Percentiles rank a stretch among this genome's conserved stretches.
phyloP scores from a whole-genome alignment of 768 basidiomycete species.

The Mycena albidolilacea region DNA sequence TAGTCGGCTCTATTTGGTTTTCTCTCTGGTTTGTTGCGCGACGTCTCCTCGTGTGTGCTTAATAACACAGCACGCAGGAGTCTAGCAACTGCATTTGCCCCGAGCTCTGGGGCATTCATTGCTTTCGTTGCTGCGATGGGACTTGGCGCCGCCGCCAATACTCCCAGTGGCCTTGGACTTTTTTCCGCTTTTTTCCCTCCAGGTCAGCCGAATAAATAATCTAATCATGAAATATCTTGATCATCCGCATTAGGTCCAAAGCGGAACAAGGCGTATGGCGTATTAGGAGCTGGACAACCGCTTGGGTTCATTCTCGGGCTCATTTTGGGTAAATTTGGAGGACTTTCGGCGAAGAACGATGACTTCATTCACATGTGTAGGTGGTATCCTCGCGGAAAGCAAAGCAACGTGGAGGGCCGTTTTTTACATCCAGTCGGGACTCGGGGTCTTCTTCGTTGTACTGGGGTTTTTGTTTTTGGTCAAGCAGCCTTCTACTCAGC shows the following conservation, averaged over 20 bases:
- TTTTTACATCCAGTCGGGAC: slow-evolving; percentile 52
- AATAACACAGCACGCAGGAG: slow-evolving; percentile 40
- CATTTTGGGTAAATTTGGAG: slow-evolving; percentile 45
- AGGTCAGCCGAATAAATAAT: background rate
- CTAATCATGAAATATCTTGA: background rate
- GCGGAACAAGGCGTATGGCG: slow-evolving; percentile 50
- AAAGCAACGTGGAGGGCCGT: slow-evolving; percentile 50
- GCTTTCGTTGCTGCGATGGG: slow-evolving; percentile 50
- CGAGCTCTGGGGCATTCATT: slow-evolving; percentile 47
- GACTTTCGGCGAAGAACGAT: background rate
- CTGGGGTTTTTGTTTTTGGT: slow-evolving; percentile 44
- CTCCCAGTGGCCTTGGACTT: slow-evolving; percentile 47
- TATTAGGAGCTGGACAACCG: slow-evolving; percentile 52
- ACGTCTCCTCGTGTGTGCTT: background rate
- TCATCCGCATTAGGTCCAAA: slow-evolving; percentile 34
- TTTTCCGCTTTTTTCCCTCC: slow-evolving; percentile 49
- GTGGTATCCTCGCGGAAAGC: slow-evolving; percentile 50
- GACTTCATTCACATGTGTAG: slow-evolving; percentile 31
- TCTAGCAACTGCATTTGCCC: slow-evolving; percentile 48
- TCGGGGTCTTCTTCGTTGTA: slow-evolving; percentile 45
- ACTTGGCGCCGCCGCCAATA: slow-evolving; percentile 53
- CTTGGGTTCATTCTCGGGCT: slow-evolving; percentile 52
- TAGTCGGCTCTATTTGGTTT: slow-evolving; percentile 50
- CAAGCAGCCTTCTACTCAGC: slow-evolving; percentile 37
- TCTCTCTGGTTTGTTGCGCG: slow-evolving; percentile 44